Percentiles rank a stretch among this genome's conserved stretches.
These are phyloP conservation scores for Eutreptiella sp. DNA, from an alignment of 208 protist species.

Conservation along the genomic window DNA sequence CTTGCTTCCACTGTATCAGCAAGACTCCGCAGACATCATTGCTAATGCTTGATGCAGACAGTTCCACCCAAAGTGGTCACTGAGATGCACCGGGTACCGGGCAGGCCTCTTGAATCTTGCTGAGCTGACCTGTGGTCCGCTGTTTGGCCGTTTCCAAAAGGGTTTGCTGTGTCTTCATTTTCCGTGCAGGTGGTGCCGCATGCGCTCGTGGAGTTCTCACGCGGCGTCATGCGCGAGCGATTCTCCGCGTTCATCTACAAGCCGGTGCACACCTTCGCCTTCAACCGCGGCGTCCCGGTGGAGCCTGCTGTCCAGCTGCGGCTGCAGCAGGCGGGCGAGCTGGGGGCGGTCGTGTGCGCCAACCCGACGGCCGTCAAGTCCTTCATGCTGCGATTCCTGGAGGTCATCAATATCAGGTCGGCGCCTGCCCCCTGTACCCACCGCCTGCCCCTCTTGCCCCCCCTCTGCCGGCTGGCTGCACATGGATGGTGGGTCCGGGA, in stretches of 20 bases:
- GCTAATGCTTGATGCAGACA: no score
- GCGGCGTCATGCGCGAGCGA: constrained; percentile 15
- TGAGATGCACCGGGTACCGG: neutral
- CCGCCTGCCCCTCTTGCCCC: no score
- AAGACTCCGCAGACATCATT: no score
- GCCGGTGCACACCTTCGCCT: constrained; percentile 32
- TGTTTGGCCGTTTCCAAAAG: no score
- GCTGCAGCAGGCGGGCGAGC: neutral
- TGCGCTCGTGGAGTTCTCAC: constrained; percentile 36
- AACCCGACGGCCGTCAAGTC: constrained; percentile 56
- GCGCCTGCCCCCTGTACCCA: no score
- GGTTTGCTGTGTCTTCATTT: no score
- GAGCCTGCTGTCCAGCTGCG: neutral
- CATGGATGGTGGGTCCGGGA: no score
- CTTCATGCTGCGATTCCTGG: constrained; percentile 55
- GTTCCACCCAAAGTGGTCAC: constrained; percentile 6
- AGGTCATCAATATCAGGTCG: constrained; percentile 30
- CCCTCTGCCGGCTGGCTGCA: no score
- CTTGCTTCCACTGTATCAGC: no score
- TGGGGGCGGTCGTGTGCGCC: constrained; percentile 42
- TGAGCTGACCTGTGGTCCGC: no score
- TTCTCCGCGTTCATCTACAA: constrained; percentile 26
- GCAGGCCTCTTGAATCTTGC: no score
- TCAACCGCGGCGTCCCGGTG: constrained; percentile 22
- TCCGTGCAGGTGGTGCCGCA: constrained; percentile 33